Base-by-base conservation (phyloP, 371 early-diverging fungal species). In the Globomyces sp. region DNA sequence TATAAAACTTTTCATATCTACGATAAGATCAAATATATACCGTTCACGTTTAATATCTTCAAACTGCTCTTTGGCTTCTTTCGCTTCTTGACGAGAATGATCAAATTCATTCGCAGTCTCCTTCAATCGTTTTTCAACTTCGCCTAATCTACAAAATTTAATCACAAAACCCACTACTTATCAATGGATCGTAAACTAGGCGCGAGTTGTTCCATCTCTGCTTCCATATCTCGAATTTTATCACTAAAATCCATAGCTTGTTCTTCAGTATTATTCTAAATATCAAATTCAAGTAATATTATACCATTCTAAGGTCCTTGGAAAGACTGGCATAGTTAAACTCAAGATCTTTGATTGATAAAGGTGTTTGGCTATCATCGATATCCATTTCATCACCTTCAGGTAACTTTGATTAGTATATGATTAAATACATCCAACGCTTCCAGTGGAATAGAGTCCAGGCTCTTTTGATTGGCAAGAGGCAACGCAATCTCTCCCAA, bases 401-500 rank as follows among this genome's bases (percentile, higher is more conserved):
- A 24, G 24, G 24, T 24, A 24, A 24, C 24, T 24, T 24, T 24
- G 24, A 24, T 24, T 24, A 24, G 24, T 24, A 24, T 24, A 24
- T 24, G 24, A 24, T 24, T 24, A 24, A 24, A 24, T 24, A 24
- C 24, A 24, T 24, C 24, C 24, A 80, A 74, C 61, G 90, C 89
- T 43, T 90, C 88, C 64, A 90, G 65, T 2, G 87, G 73, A 0
- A 93, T 74, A 67, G 87, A 87, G 1, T 85, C 89, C 77, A 92
- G 74, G 1, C 84, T 80, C 90, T 58, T 71, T 65, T 68, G 39
- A 71, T 64, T 66, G 92, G 74, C 66, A 2, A 76, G 58, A 24
- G 96, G 96, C 37, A 98, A 67, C 1, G 88, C 82, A 61, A 96
- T 93, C 65, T 94, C 92, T 67, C 97, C 96, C 48, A 96, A 73